Percentiles rank a stretch among this genome's conserved stretches.
Evolutionary conservation across 768 basidiomycete species (phyloP).

Genomic region (Rhizopogon vinicolor): DNA sequence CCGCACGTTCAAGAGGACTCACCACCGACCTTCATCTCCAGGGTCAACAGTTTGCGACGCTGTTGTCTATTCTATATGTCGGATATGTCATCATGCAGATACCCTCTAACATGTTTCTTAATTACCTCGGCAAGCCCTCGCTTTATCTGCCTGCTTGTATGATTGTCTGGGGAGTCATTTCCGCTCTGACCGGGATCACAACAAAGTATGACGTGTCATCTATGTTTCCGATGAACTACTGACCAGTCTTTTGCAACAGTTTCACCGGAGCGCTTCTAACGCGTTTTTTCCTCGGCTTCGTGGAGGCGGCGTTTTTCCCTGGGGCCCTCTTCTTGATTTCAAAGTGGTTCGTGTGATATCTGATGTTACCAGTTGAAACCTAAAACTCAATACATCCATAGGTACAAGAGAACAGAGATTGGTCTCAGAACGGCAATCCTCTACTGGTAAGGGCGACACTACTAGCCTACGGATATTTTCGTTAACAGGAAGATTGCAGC

Average conservation of each 20-base stretch:
- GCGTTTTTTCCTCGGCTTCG: constrained; percentile 52
- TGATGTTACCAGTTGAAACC: constrained; percentile 20
- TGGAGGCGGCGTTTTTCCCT: constrained; percentile 45
- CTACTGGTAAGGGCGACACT: constrained; percentile 26
- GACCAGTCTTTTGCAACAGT: constrained; percentile 12
- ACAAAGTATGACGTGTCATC: constrained; percentile 20
- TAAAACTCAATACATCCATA: constrained; percentile 15
- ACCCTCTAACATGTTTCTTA: constrained; percentile 69
- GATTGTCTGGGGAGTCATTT: constrained; percentile 66
- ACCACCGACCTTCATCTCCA: constrained; percentile 59
- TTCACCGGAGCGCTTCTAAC: constrained; percentile 39
- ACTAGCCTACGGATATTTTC: no score
- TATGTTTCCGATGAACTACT: background rate
- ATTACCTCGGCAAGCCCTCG: constrained; percentile 62
- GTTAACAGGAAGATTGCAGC: background rate
- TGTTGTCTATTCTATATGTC: constrained; percentile 65
- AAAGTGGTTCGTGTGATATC: constrained; percentile 26
- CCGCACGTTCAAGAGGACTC: constrained; percentile 65
- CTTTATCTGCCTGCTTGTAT: constrained; percentile 62
- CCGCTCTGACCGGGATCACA: constrained; percentile 37
- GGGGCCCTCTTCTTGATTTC: constrained; percentile 37
- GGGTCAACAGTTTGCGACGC: constrained; percentile 58
- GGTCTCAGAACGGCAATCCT: constrained; percentile 40
- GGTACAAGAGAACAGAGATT: constrained; percentile 43
- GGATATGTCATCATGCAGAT: constrained; percentile 44